Evolutionary conservation across 352 stramenopile species (phyloP).

Genomic region (Globisporangium recalcitrans): DNA sequence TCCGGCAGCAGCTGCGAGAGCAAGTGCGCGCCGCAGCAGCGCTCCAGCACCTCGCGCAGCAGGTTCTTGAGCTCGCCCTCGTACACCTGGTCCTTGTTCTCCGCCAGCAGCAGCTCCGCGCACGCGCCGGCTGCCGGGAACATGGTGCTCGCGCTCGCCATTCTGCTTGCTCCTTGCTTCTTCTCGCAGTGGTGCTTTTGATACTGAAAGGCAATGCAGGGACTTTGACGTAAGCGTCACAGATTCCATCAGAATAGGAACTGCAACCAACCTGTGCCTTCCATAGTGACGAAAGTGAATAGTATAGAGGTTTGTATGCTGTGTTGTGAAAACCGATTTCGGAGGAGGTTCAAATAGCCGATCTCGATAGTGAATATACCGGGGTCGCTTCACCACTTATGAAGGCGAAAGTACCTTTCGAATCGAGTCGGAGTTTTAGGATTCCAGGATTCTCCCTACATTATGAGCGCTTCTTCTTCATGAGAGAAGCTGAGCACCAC

Average conservation of each 20-base stretch:
- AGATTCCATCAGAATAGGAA: too few relatives aligned
- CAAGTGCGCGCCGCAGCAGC: conserved; percentile 54
- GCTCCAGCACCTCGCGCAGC: conserved; percentile 71
- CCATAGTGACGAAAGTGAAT: too few relatives aligned
- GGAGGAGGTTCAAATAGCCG: too few relatives aligned
- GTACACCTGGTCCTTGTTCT: conserved; percentile 73
- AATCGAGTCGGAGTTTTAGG: too few relatives aligned
- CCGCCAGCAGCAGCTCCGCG: conserved; percentile 68
- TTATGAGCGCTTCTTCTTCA: too few relatives aligned
- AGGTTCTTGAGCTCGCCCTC: conserved; percentile 67
- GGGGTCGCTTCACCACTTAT: too few relatives aligned
- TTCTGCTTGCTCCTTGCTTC: background rate
- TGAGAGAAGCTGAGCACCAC: too few relatives aligned
- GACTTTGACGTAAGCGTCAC: conserved; percentile 2
- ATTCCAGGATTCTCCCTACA: too few relatives aligned
- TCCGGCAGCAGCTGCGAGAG: conserved; percentile 80
- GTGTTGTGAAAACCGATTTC: too few relatives aligned
- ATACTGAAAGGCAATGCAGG: background rate
- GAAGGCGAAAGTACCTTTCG: too few relatives aligned
- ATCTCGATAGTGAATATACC: too few relatives aligned
- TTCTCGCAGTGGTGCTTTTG: background rate
- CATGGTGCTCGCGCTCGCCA: conserved; percentile 4
- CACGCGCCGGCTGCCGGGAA: conserved; percentile 63
- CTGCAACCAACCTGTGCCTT: background rate
- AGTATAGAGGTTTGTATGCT: too few relatives aligned